Base-by-base conservation (phyloP, 768 basidiomycete genomes). In the Cyathus striatus region DNA sequence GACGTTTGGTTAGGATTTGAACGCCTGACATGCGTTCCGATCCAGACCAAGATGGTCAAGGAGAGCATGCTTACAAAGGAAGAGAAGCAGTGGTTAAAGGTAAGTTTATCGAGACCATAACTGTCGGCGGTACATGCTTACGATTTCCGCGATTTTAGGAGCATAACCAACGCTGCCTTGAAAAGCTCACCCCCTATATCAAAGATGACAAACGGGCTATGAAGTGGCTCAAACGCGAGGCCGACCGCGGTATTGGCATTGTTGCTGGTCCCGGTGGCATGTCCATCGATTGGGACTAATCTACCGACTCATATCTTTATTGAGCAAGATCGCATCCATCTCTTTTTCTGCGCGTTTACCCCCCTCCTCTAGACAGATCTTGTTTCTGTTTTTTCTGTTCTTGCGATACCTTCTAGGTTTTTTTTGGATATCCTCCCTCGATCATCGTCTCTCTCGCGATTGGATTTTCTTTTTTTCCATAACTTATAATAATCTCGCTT, bases 21-120 rank as follows among this genome's bases (percentile, higher is more conserved):
- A 62, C 83, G 93, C 3, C 69, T 97, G 52, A 95, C 94, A 2
- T 84, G 88, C 65, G 93, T 97, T 7, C 95, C 95, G 3, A 96
- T 97, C 54, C 87, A 93, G 62, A 87, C 88, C 2, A 74, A 78
- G 51, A 86, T 98, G 81, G 83, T 97, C 40, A 86, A 90, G 57
- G 86, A 82, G 37, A 71, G 60, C 40, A 81, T 96, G 77, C 76
- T 97, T 43, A 81, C 85, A 14, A 88, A 84, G 58, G 84, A 87
- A 47, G 92, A 97, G 68, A 84, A 79, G 49, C 65, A 75, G 42
- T 98, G 95, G 95, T 56, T 98, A 38, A 86, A 85, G 70, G 82
- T 81, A 47, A 39, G 70, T 61, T 26, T 23, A 38, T 13, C n/a
- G 20, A 20, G 24, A 10, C 16, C 30, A 24, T 25, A 39, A 12